phyloP scores from a whole-genome alignment of 2,329 filamentous ascomycete genomes.

The Rutstroemia sydowiana region DNA sequence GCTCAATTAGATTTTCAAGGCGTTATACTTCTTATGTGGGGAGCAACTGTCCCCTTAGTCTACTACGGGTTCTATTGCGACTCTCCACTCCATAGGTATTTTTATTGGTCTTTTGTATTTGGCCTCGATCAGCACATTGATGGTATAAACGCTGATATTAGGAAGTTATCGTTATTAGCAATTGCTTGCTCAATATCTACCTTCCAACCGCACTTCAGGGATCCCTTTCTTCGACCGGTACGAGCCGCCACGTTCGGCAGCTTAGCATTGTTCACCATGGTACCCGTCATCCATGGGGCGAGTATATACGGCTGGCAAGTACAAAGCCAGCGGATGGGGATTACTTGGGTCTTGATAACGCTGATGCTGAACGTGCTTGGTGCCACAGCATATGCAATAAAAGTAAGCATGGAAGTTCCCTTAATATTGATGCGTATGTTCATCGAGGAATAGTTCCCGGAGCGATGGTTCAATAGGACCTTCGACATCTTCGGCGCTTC shows the following conservation, averaged over 20 bases:
- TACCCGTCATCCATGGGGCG: constrained; percentile 35
- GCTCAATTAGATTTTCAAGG: constrained; percentile 56
- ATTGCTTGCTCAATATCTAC: constrained; percentile 33
- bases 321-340: constrained; percentile 34
- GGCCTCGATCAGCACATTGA: constrained; percentile 10
- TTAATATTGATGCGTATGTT: neutral
- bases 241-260: constrained; percentile 36
- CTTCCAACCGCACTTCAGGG: constrained; percentile 32
- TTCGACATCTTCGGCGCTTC: constrained; percentile 42
- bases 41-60: constrained; percentile 50
- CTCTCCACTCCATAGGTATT: neutral
- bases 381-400: constrained; percentile 33
- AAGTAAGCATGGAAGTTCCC: constrained; percentile 16
- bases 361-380: constrained; percentile 34
- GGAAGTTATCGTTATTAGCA: constrained; percentile 22
- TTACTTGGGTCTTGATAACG: constrained; percentile 35
- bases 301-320: constrained; percentile 28
- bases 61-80: constrained; percentile 41
- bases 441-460: constrained; percentile 33
- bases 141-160: neutral
- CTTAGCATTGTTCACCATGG: constrained; percentile 35
- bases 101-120: neutral
- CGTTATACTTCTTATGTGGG: constrained; percentile 55
- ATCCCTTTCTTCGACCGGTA: constrained; percentile 33
- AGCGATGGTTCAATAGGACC: constrained; percentile 35